Percentiles rank a stretch among this genome's conserved stretches.
These are phyloP conservation scores for Tricladium varicosporioides DNA, from an alignment of 2,329 filamentous ascomycete species.

Conservation along the genomic window DNA sequence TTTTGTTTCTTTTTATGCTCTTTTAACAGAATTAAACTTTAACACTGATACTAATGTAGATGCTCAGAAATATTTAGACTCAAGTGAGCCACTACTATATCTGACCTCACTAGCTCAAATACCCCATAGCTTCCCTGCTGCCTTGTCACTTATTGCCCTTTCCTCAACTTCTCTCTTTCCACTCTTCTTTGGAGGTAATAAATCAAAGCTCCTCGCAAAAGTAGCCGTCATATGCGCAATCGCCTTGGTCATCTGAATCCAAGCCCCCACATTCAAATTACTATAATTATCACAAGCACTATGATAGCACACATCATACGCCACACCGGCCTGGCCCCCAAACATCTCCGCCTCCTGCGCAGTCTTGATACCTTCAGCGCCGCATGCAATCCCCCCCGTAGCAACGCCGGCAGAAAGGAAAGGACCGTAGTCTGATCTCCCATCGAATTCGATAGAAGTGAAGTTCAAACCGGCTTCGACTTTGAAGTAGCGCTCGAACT, in stretches of 20 bases:
- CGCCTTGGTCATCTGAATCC: constrained; percentile 59
- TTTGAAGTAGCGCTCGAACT: constrained; percentile 19
- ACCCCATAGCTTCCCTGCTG: too few species aligned
- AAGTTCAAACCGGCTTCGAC: constrained; percentile 15
- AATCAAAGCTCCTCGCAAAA: constrained; percentile 16
- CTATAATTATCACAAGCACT: constrained; percentile 55
- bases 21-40: too few species aligned
- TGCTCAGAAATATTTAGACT: too few species aligned
- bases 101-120: too few species aligned
- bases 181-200: constrained; percentile 4
- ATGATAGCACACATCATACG: constrained; percentile 59
- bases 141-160: too few species aligned
- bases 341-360: constrained; percentile 61
- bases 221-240: constrained; percentile 21
- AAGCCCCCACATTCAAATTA: constrained; percentile 58
- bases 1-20: too few species aligned
- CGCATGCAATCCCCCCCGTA: constrained; percentile 70
- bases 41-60: too few species aligned
- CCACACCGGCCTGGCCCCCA: constrained; percentile 60
- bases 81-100: too few species aligned
- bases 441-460: constrained; percentile 55
- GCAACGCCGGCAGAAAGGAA: constrained; percentile 73
- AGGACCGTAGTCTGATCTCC: constrained; percentile 74
- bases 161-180: too few species aligned
- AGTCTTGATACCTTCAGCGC: constrained; percentile 74